Percentiles rank a stretch among this genome's conserved stretches.
Evolutionary conservation across 2,329 filamentous ascomycete species (phyloP).

Genomic region (Dendryphion nanum): DNA sequence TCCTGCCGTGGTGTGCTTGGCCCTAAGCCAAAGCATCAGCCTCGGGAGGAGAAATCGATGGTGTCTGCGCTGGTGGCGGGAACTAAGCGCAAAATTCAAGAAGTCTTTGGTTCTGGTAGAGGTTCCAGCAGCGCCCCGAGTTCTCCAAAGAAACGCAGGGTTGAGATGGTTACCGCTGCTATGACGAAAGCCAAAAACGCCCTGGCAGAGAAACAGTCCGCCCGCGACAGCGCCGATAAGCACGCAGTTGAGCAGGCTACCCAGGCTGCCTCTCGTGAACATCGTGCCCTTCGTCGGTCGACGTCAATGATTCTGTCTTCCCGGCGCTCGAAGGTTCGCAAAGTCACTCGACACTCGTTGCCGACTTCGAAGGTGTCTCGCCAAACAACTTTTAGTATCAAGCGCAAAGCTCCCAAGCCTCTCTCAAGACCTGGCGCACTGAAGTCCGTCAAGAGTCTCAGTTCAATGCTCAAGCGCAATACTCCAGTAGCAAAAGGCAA

Average conservation of each 20-base stretch:
- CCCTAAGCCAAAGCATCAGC: conserved; percentile 52
- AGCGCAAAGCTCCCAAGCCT: conserved; percentile 12
- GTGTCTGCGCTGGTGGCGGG: conserved; percentile 28
- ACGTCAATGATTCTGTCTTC: conserved; percentile 9
- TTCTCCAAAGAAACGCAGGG: conserved; percentile 33
- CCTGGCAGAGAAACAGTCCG: conserved; percentile 16
- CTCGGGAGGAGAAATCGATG: conserved; percentile 28
- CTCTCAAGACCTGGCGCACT: conserved; percentile 19
- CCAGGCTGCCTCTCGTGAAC: conserved; percentile 31
- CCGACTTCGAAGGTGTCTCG: conserved; percentile 5
- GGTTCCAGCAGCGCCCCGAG: conserved; percentile 21
- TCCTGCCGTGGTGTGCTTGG: conserved; percentile 63
- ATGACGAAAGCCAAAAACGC: conserved; percentile 26
- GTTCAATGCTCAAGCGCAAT: conserved; percentile 7
- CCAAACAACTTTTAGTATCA: conserved; percentile 13
- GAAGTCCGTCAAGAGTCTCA: conserved; percentile 20
- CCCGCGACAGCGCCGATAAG: conserved; percentile 23
- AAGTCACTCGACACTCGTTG: conserved; percentile 5
- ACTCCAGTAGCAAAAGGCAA: conserved; percentile 9
- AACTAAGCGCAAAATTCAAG: conserved; percentile 35
- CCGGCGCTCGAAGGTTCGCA: conserved; percentile 10
- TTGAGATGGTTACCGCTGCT: conserved; percentile 11
- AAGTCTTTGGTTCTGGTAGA: conserved; percentile 22
- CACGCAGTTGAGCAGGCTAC: conserved; percentile 26
- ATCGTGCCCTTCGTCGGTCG: conserved; percentile 29